phyloP scores from a whole-genome alignment of 495 filamentous ascomycete species.

The Talaromyces ruber region DNA sequence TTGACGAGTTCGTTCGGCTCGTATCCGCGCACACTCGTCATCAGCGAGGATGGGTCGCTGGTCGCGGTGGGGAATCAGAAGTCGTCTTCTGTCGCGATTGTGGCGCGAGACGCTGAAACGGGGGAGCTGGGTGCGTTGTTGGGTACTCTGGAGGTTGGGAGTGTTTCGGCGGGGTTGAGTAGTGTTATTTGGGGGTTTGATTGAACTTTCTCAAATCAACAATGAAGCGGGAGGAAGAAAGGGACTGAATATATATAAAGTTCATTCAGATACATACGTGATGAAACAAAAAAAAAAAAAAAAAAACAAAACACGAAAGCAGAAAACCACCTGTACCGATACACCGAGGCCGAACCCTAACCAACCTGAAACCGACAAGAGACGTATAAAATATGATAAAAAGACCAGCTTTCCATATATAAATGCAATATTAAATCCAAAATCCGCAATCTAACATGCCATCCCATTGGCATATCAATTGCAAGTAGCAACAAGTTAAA shows the following conservation, averaged over 20 bases:
- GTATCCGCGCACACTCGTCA: constrained; percentile 55
- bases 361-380: background rate
- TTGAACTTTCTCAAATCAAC: background rate
- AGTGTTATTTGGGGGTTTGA: constrained; percentile 47
- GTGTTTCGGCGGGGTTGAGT: constrained; percentile 32
- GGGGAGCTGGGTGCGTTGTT: constrained; percentile 46
- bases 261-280: background rate
- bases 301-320: too few species aligned
- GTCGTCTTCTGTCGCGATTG: constrained; percentile 49
- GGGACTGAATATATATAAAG: background rate
- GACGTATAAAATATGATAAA: background rate
- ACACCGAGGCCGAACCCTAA: background rate
- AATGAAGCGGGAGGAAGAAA: background rate
- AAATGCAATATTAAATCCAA: background rate
- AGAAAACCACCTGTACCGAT: background rate
- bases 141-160: constrained; percentile 30
- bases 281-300: background rate
- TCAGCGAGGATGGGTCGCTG: constrained; percentile 53
- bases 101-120: constrained; percentile 45
- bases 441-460: background rate
- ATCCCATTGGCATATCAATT: background rate
- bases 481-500: background rate
- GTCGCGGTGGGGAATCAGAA: constrained; percentile 56
- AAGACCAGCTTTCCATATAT: constrained; percentile 1
- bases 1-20: constrained; percentile 48